Percentiles rank a stretch among this genome's conserved stretches.
Evolutionary conservation across 2,329 filamentous ascomycete genomes (phyloP).

Genomic region (Aspergillus ustus): DNA sequence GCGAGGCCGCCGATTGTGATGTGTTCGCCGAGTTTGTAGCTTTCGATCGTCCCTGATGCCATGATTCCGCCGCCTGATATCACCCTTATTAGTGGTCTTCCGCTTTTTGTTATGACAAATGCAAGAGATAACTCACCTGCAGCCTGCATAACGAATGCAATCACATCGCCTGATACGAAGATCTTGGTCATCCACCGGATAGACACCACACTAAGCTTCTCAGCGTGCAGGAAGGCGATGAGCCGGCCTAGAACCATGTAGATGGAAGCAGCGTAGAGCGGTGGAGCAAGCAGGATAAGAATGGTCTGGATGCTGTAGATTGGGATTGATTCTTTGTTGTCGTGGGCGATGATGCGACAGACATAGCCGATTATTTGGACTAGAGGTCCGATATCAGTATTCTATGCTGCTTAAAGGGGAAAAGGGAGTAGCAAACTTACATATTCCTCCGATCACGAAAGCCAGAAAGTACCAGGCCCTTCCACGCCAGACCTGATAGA

Average conservation of each 20-base stretch:
- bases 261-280: constrained; percentile 46
- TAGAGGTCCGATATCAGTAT: constrained; percentile 23
- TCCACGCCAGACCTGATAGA: constrained; percentile 23
- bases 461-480: constrained; percentile 29
- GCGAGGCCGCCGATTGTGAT: constrained; percentile 61
- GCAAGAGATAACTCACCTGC: constrained; percentile 22
- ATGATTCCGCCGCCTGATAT: constrained; percentile 24
- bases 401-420: neutral
- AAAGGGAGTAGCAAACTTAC: constrained; percentile 12
- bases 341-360: constrained; percentile 23
- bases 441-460: constrained; percentile 47
- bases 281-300: constrained; percentile 43
- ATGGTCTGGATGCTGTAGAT: constrained; percentile 42
- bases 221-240: neutral
- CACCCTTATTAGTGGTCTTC: neutral
- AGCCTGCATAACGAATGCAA: constrained; percentile 38
- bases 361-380: constrained; percentile 50
- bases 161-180: constrained; percentile 40
- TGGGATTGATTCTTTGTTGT: constrained; percentile 18
- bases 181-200: constrained; percentile 21
- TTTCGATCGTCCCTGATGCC: constrained; percentile 12
- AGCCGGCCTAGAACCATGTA: constrained; percentile 28
- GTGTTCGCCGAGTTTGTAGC: constrained; percentile 22
- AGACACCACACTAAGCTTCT: neutral
- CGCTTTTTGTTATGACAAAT: neutral